Evolutionary conservation across 2,329 filamentous ascomycete species (phyloP), one percentile per base, ranked within the genome.

Genomic region (Dactylellina sp.): DNA sequence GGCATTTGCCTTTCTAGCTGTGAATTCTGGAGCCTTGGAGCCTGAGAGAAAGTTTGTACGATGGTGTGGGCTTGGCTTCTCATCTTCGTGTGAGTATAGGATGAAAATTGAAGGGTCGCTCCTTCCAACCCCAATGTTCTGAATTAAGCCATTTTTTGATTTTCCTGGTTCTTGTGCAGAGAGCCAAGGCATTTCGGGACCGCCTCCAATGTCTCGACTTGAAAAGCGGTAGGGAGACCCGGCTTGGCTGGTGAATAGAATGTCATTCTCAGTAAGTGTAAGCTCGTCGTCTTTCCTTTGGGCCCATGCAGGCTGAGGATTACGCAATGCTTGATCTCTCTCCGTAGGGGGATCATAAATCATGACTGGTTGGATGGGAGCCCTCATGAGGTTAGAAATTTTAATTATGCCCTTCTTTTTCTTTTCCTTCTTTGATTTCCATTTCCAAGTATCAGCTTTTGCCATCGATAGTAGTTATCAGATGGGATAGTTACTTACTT

Each of bases 41-140:
- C 14, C 9, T 7, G 11, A 3, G 18, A 64, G 32, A 20, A 59
- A 14, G n/a, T 64, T 52, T 3, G 37, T 46, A 5, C 68, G 42
- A 14, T 72, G 68, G 20, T 49, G 44, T 16, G 52, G 53, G 18
- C 68, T 72, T 5, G 53, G n/a, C 14, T 61, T 60, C 25, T 72
- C 68, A 25, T 72, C 68, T 22, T 72, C 68, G 16, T 39, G 59
- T 2, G 68, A 72, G 25, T 53, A 53, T 5, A 72, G 47, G 18
- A 72, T 49, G 16, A 72, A 72, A 20, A 65, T 24, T 28, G 53
- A 35, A 52, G 7, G 59, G 18, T 57, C 35, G 12, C 14, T 18
- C 16, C 5, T 5, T 24, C 28, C 39, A 6, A 9, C 9, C 28
- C 14, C 9, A 12, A 7, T 35, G 12, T 7, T 16, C 12, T n/a